These are phyloP conservation scores for Diversispora eburnea DNA, from an alignment of 192 early-diverging fungal species.

Conservation along the genomic window DNA sequence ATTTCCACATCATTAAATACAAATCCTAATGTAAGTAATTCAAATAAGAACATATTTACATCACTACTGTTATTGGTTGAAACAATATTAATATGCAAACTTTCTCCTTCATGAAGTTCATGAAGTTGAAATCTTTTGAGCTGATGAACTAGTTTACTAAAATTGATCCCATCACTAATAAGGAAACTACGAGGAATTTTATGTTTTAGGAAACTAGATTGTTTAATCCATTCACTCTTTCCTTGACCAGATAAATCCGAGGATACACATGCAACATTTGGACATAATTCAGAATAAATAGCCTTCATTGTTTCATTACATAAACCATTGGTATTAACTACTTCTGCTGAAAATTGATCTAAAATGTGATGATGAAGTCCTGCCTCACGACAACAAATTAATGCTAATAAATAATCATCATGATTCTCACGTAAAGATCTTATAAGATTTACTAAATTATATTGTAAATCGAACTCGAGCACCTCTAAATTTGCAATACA, in stretches of 20 bases:
- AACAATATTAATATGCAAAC: slow-evolving; percentile 28
- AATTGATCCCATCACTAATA: slow-evolving; percentile 18
- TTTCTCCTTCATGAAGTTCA: background rate
- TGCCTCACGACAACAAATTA: slow-evolving; percentile 26
- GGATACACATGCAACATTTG: slow-evolving; percentile 10
- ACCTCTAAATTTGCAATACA: slow-evolving; percentile 30
- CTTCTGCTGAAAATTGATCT: slow-evolving; percentile 19
- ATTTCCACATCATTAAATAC: slow-evolving; percentile 12
- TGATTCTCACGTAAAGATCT: background rate
- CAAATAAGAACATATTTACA: slow-evolving; percentile 29
- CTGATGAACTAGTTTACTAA: background rate
- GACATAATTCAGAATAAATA: slow-evolving; percentile 22
- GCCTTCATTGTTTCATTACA: background rate
- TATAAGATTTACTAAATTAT: slow-evolving; percentile 16
- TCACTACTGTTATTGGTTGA: slow-evolving; percentile 10
- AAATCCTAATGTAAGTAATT: slow-evolving; percentile 24
- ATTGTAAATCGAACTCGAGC: slow-evolving; percentile 29
- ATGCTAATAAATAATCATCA: slow-evolving; percentile 17
- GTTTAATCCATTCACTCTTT: slow-evolving; percentile 26
- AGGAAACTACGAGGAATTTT: slow-evolving; percentile 1
- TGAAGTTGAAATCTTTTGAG: background rate
- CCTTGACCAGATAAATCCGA: slow-evolving; percentile 26
- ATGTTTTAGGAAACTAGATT: background rate
- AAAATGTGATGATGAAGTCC: slow-evolving; percentile 25
- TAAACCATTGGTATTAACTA: slow-evolving; percentile 2